Percentiles rank a stretch among this genome's conserved stretches.
Conservation (phyloP, 1,284 basidiomycete species). For the Papiliotrema flavescens region DNA sequence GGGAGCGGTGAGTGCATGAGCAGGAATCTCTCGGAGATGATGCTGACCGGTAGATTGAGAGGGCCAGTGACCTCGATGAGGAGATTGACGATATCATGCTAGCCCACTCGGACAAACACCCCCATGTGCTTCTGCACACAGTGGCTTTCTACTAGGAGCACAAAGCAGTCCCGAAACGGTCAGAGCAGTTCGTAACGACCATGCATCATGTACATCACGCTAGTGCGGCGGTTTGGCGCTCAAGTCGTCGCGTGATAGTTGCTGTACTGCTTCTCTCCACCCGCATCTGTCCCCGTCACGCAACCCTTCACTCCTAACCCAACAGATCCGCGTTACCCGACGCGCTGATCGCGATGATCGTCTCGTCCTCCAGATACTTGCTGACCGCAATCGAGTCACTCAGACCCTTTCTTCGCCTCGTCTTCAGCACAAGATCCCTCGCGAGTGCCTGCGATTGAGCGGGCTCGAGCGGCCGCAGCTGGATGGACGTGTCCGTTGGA, state of each 20-base stretch:
- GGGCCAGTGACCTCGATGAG: constrained; percentile 77
- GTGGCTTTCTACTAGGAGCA: constrained; percentile 75
- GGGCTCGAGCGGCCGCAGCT: constrained; percentile 91
- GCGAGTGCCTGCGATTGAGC: constrained; percentile 90
- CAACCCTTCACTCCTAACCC: constrained; percentile 48
- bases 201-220: no score
- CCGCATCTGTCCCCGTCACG: not conserved
- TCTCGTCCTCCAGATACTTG: constrained; percentile 88
- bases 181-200: no score
- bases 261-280: not conserved
- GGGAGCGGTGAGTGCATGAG: constrained; percentile 62
- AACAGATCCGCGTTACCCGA: constrained; percentile 85
- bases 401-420: constrained; percentile 88
- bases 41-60: constrained; percentile 66
- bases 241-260: no score
- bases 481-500: constrained; percentile 92
- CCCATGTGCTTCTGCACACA: constrained; percentile 86
- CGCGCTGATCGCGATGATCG: constrained; percentile 71
- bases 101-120: constrained; percentile 79
- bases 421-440: constrained; percentile 92
- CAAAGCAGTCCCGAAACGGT: no score
- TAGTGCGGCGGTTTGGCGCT: no score
- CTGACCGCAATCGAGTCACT: constrained; percentile 90
- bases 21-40: not conserved
- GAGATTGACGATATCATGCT: constrained; percentile 85